Percentiles rank a stretch among this genome's conserved stretches.
These are phyloP conservation scores for Macrophomina phaseolina DNA, from an alignment of 2,329 filamentous ascomycete species.

Conservation along the genomic window DNA sequence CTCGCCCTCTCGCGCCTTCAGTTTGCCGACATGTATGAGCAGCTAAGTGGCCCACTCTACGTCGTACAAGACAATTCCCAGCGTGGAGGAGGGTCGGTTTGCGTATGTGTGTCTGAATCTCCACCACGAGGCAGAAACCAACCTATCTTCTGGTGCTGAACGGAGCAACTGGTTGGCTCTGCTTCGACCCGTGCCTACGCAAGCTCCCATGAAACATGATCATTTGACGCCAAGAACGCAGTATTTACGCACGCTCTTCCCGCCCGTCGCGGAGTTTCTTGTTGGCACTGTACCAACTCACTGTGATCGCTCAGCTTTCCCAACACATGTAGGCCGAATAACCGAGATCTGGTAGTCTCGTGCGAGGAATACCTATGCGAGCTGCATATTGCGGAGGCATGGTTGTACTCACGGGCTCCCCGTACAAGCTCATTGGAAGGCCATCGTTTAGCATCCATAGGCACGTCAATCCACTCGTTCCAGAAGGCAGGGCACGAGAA, in stretches of 20 bases:
- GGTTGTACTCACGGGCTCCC: neutral
- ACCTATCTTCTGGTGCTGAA: neutral
- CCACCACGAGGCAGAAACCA: constrained; percentile 16
- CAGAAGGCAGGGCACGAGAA: constrained; percentile 10
- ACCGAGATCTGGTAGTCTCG: constrained; percentile 15
- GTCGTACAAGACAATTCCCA: neutral
- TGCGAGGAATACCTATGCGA: constrained; percentile 4
- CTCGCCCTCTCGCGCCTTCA: constrained; percentile 16
- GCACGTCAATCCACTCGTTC: neutral
- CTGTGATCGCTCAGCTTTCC: constrained; percentile 6
- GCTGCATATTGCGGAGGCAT: neutral
- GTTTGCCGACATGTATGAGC: constrained; percentile 11
- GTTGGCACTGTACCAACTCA: neutral
- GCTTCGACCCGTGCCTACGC: constrained; percentile 12
- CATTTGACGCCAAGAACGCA: constrained; percentile 1
- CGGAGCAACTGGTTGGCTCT: constrained; percentile 1
- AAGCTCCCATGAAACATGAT: constrained; percentile 8
- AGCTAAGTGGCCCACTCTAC: neutral
- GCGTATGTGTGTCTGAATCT: constrained; percentile 6
- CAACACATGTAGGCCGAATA: neutral
- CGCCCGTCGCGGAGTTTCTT: neutral
- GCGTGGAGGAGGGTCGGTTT: neutral
- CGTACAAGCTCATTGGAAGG: neutral
- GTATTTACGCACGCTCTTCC: neutral
- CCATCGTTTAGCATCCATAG: neutral